Percentiles rank a stretch among this genome's conserved stretches.
phyloP scores from a whole-genome alignment of 2,329 filamentous ascomycete species.

The Leptographium wingfieldii region DNA sequence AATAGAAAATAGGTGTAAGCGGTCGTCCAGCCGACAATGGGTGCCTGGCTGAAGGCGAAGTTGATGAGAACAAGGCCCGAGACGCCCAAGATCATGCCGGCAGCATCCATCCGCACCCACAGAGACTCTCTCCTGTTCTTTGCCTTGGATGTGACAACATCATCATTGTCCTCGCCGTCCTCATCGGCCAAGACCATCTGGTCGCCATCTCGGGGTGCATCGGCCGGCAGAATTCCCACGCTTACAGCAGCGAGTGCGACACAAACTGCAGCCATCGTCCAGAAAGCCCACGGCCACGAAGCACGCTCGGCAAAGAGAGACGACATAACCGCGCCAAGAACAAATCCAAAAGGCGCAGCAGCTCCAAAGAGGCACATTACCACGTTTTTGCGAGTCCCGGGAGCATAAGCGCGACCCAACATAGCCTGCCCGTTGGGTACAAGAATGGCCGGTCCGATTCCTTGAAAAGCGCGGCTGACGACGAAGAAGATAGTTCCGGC shows the following conservation, averaged over 20 bases:
- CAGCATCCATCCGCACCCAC: constrained; percentile 16
- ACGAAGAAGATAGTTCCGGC: constrained; percentile 16
- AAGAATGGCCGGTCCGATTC: constrained; percentile 46
- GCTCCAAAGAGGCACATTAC: constrained; percentile 41
- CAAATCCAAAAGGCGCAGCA: constrained; percentile 32
- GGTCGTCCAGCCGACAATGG: constrained; percentile 36
- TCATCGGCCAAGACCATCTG: not conserved
- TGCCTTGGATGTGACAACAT: not conserved
- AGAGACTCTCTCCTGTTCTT: constrained; percentile 10
- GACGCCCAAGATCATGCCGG: constrained; percentile 26
- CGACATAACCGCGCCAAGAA: constrained; percentile 28
- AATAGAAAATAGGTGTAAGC: constrained; percentile 35
- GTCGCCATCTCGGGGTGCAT: not conserved
- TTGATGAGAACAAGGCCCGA: constrained; percentile 40
- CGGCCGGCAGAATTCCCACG: constrained; percentile 13
- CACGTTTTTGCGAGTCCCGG: constrained; percentile 46
- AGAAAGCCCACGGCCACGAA: constrained; percentile 38
- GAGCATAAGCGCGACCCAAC: constrained; percentile 44
- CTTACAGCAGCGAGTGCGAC: constrained; percentile 13
- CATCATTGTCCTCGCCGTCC: not conserved
- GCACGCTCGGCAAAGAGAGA: constrained; percentile 24
- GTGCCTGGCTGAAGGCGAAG: constrained; percentile 46
- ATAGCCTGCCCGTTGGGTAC: constrained; percentile 54
- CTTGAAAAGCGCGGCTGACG: constrained; percentile 15
- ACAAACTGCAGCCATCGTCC: constrained; percentile 18